These are phyloP conservation scores for Chaetomidium leptoderma DNA, from an alignment of 495 filamentous ascomycete genomes.

Conservation along the genomic window DNA sequence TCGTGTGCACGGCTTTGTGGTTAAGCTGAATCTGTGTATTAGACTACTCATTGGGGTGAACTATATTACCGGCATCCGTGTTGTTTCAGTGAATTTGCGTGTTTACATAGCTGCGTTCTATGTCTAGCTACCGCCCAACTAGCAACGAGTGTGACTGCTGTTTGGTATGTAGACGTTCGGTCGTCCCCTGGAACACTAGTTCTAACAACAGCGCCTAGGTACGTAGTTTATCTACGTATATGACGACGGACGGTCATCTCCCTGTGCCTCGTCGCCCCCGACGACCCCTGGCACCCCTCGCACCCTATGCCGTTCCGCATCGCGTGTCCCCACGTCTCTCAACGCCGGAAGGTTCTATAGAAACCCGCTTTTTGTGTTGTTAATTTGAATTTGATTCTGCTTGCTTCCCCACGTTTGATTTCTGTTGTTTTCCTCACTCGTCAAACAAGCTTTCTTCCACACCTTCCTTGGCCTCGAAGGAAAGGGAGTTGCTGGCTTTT, in stretches of 20 bases:
- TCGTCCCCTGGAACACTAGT: too few relatives aligned
- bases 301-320: background rate
- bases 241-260: too few relatives aligned
- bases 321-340: background rate
- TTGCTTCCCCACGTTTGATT: background rate
- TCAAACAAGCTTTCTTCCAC: background rate
- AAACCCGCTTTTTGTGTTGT: too few relatives aligned
- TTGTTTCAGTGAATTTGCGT: background rate
- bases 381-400: background rate
- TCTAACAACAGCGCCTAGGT: too few relatives aligned
- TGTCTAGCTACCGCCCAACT: too few relatives aligned
- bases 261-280: too few relatives aligned
- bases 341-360: background rate
- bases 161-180: too few relatives aligned
- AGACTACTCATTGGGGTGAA: background rate
- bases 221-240: too few relatives aligned
- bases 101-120: too few relatives aligned
- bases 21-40: constrained; percentile 11
- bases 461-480: background rate
- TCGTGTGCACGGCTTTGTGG: background rate
- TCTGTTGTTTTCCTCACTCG: background rate
- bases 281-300: background rate
- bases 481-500: background rate
- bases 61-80: background rate
- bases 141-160: background rate